Conservation (phyloP, 1,284 basidiomycete species). For the Ceratobasidium sp. region DNA sequence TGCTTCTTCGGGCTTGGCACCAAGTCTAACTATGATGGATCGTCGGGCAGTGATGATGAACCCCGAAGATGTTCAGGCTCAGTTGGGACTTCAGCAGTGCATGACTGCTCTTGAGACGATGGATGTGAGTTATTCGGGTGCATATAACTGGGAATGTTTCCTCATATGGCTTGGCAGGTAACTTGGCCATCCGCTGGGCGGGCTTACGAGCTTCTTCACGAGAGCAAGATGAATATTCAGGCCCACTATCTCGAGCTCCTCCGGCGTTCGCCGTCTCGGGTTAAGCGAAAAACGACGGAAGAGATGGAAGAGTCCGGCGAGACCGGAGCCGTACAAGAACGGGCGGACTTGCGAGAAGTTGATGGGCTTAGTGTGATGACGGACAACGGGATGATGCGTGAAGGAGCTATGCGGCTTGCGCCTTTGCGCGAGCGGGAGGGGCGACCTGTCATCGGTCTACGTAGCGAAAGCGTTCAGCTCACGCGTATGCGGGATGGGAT, state of each 20-base stretch:
- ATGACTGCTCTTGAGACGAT: constrained; percentile 57
- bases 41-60: constrained; percentile 42
- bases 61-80: constrained; percentile 45
- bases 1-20: neutral
- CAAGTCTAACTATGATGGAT: neutral
- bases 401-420: constrained; percentile 8
- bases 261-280: constrained; percentile 18
- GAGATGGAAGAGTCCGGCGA: constrained; percentile 22
- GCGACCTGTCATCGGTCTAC: constrained; percentile 15
- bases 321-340: neutral
- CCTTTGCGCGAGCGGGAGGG: constrained; percentile 20
- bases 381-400: constrained; percentile 8
- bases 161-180: constrained; percentile 30
- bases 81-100: constrained; percentile 53
- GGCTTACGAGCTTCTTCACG: constrained; percentile 53
- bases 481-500: constrained; percentile 9
- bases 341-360: neutral
- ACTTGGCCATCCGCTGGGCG: constrained; percentile 55
- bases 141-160: neutral
- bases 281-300: constrained; percentile 40
- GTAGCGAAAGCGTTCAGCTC: constrained; percentile 21
- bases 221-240: constrained; percentile 45
- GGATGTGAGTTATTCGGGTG: constrained; percentile 51
- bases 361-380: neutral
- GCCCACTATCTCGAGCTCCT: constrained; percentile 37